Percentiles rank a stretch among this genome's conserved stretches.
Conservation (phyloP, 2,329 filamentous ascomycete species). For the Fusarium tupiense region DNA sequence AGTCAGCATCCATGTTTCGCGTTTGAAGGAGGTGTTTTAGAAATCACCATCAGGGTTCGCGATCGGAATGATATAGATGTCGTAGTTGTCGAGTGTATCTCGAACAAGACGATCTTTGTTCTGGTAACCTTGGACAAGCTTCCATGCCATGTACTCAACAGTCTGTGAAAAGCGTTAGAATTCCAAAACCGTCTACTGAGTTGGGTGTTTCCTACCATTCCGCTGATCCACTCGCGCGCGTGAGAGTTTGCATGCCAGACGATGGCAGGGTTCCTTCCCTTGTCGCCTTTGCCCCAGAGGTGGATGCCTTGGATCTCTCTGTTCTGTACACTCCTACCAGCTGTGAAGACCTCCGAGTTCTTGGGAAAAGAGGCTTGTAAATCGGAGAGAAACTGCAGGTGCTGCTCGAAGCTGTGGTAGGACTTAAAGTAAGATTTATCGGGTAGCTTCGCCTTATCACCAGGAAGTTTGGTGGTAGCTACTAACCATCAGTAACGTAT, state of each 20-base stretch:
- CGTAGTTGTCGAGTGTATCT: conserved; percentile 65
- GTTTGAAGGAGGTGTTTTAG: fast-evolving
- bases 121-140: conserved; percentile 35
- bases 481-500: fast-evolving
- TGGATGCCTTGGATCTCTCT: conserved; percentile 69
- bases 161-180: conserved; percentile 7
- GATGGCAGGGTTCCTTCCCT: conserved; percentile 60
- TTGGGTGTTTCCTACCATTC: conserved; percentile 51
- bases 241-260: conserved; percentile 68
- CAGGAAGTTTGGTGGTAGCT: conserved; percentile 8
- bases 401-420: conserved; percentile 63
- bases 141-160: conserved; percentile 36
- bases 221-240: conserved; percentile 68
- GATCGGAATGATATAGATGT: conserved; percentile 72
- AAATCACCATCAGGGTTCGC: conserved; percentile 69
- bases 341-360: conserved; percentile 59
- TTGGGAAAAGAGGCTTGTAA: conserved; percentile 54
- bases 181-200: fast-evolving
- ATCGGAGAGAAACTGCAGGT: conserved; percentile 58
- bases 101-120: conserved; percentile 16
- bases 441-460: neutral
- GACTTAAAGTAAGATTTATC: conserved; percentile 58
- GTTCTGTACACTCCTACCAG: conserved; percentile 59
- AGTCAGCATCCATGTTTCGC: fast-evolving
- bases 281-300: conserved; percentile 59